Conservation (phyloP, 768 basidiomycete genomes). For the Tulasnella sp. region DNA sequence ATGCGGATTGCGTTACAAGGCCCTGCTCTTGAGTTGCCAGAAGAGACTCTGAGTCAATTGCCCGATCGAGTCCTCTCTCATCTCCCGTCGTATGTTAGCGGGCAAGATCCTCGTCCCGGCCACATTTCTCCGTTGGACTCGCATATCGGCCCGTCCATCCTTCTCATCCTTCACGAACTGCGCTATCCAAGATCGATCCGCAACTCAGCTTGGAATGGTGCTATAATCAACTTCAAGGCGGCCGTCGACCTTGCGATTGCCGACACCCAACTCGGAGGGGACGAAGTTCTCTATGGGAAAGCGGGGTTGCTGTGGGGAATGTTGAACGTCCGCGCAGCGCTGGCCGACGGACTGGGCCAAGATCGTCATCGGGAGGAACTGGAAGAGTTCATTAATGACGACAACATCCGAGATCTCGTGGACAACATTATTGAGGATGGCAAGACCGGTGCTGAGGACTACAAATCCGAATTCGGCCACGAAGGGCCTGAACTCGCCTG, state of each 20-base stretch:
- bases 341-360: neutral
- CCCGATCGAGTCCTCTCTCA: constrained; percentile 3
- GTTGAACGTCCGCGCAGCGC: neutral
- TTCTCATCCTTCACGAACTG: constrained; percentile 9
- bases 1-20: constrained; percentile 19
- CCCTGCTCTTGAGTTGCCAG: constrained; percentile 2
- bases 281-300: constrained; percentile 23
- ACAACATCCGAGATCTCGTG: neutral
- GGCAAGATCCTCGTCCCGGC: constrained; percentile 6
- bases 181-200: constrained; percentile 5
- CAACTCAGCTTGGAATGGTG: neutral
- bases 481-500: constrained; percentile 9
- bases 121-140: constrained; percentile 10
- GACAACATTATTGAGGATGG: constrained; percentile 9
- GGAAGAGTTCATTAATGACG: constrained; percentile 4
- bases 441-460: constrained; percentile 3
- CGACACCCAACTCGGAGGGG: constrained; percentile 11
- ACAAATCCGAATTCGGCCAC: neutral
- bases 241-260: constrained; percentile 12
- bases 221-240: neutral
- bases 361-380: constrained; percentile 5
- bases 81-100: neutral
- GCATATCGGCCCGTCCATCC: neutral
- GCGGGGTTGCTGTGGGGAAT: constrained; percentile 24
- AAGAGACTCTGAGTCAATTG: constrained; percentile 1